Evolutionary conservation across 2,329 filamentous ascomycete genomes (phyloP).

Genomic region (Teratosphaeria nubilosa): DNA sequence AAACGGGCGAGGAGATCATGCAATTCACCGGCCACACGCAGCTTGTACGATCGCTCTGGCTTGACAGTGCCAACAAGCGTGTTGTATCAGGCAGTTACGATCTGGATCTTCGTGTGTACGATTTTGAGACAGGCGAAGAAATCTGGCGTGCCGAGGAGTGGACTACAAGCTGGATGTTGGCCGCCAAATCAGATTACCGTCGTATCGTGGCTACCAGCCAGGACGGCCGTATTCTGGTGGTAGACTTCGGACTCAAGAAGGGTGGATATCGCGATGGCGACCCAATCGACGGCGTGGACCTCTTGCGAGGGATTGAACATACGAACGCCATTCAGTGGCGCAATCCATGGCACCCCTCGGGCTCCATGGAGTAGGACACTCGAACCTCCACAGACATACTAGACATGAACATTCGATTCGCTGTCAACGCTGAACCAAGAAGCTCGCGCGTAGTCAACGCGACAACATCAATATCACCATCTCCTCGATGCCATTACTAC

Average conservation of each 20-base stretch:
- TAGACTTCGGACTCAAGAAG: conserved; percentile 64
- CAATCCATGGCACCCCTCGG: conserved; percentile 4
- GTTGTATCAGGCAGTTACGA: conserved; percentile 92
- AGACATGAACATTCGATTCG: not conserved
- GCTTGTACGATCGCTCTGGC: conserved; percentile 79
- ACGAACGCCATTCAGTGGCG: conserved; percentile 8
- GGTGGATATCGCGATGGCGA: conserved; percentile 9
- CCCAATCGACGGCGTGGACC: conserved; percentile 7
- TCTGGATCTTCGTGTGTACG: conserved; percentile 88
- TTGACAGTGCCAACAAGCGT: conserved; percentile 76
- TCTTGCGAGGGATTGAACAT: conserved; percentile 7
- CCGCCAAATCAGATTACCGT: conserved; percentile 90
- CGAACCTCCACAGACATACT: not conserved
- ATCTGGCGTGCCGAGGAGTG: conserved; percentile 83
- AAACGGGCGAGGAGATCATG: conserved; percentile 72
- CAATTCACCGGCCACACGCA: conserved; percentile 75
- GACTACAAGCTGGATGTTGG: conserved; percentile 94
- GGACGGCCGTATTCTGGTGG: conserved; percentile 80
- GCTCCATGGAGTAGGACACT: not conserved
- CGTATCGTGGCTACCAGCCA: conserved; percentile 92
- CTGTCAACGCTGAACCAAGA: not conserved
- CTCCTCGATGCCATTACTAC: not conserved
- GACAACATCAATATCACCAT: not conserved
- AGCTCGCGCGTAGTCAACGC: not conserved
- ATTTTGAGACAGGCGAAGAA: conserved; percentile 68